phyloP scores from a whole-genome alignment of 805 yeast species.

The Candida andamanensis region DNA sequence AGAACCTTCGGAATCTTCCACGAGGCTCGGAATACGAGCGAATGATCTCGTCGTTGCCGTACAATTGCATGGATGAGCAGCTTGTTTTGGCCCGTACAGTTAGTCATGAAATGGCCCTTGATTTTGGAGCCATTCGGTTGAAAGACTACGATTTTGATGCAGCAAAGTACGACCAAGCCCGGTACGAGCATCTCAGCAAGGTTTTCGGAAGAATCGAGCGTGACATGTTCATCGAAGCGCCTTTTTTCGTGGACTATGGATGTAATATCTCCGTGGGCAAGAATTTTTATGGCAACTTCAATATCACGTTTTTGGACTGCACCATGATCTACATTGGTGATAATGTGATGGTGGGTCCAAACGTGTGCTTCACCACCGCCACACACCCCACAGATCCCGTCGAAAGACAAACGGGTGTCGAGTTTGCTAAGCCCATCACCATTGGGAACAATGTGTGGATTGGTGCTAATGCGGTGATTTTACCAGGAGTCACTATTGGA shows the following conservation, averaged over 20 bases:
- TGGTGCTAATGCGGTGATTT: constrained; percentile 48
- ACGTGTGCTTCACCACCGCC: constrained; percentile 54
- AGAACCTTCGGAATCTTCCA: constrained; percentile 30
- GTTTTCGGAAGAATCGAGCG: constrained; percentile 48
- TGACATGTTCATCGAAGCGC: constrained; percentile 47
- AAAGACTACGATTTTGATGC: constrained; percentile 25
- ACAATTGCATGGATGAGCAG: constrained; percentile 29
- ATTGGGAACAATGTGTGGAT: constrained; percentile 70
- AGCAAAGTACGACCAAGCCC: constrained; percentile 27
- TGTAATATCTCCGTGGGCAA: constrained; percentile 55
- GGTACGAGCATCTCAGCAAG: constrained; percentile 28
- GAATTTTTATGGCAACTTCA: constrained; percentile 56
- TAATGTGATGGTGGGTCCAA: constrained; percentile 58
- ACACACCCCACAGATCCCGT: constrained; percentile 56
- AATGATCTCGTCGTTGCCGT: constrained; percentile 51
- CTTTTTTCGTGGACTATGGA: constrained; percentile 64
- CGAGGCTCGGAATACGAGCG: constrained; percentile 43
- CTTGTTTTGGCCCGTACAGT: constrained; percentile 23
- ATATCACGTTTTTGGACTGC: constrained; percentile 52
- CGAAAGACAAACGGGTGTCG: constrained; percentile 40
- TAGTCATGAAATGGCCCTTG: constrained; percentile 32
- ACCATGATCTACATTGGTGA: constrained; percentile 58
- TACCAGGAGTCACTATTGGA: constrained; percentile 67
- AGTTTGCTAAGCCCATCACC: constrained; percentile 50
- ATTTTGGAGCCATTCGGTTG: constrained; percentile 28